phyloP scores from a whole-genome alignment of 805 yeast species.

The Metschnikowia dekortorum region DNA sequence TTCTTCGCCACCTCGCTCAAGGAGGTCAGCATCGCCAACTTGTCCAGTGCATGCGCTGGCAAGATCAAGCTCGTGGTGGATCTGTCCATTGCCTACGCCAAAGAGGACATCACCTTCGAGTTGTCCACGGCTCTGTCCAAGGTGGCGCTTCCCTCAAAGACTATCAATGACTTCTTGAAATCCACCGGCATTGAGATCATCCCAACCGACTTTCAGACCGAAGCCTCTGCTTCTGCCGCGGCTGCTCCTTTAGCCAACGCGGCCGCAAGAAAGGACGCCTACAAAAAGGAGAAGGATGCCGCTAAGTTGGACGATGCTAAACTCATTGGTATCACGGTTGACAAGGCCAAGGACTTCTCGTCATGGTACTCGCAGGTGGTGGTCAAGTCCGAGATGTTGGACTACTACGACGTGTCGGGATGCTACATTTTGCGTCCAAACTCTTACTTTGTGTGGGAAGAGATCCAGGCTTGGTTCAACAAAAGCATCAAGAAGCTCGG shows the following conservation, averaged over 20 bases:
- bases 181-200: slow-evolving; percentile 48
- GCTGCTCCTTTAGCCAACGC: slow-evolving; percentile 19
- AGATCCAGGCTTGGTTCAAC: slow-evolving; percentile 85
- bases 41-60: slow-evolving; percentile 42
- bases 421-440: slow-evolving; percentile 97
- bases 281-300: slow-evolving; percentile 36
- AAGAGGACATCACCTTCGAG: slow-evolving; percentile 38
- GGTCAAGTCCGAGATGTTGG: slow-evolving; percentile 97
- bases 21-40: slow-evolving; percentile 57
- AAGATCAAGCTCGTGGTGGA: slow-evolving; percentile 62
- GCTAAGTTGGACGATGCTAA: slow-evolving; percentile 80
- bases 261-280: slow-evolving; percentile 24
- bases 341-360: slow-evolving; percentile 87
- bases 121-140: slow-evolving; percentile 51
- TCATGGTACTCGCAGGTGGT: slow-evolving; percentile 97
- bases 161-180: slow-evolving; percentile 43
- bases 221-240: slow-evolving; percentile 30
- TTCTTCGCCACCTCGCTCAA: slow-evolving; percentile 55
- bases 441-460: slow-evolving; percentile 92
- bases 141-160: slow-evolving; percentile 45
- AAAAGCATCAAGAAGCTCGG: slow-evolving; percentile 77
- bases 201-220: slow-evolving; percentile 52
- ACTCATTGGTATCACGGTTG: slow-evolving; percentile 92
- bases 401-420: slow-evolving; percentile 97
- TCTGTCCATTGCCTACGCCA: slow-evolving; percentile 38